phyloP scores from a whole-genome alignment of 805 yeast genomes.

The Lachancea fermentati region DNA sequence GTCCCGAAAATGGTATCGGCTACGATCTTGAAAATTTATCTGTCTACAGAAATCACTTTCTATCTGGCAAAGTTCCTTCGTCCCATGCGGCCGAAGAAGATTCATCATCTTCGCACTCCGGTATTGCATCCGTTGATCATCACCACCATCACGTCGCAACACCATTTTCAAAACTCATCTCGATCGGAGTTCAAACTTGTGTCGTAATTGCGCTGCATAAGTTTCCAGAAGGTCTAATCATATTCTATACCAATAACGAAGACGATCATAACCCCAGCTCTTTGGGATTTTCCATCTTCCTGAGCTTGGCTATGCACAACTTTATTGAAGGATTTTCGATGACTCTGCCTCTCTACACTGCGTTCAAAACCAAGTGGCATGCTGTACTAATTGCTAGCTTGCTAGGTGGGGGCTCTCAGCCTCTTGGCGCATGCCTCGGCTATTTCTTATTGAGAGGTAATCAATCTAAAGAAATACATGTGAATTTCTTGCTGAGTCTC shows the following conservation, averaged over 20 bases:
- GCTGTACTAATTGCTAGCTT: conserved; percentile 63
- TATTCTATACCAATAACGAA: conserved; percentile 69
- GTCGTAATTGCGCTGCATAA: conserved; percentile 85
- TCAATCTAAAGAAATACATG: conserved; percentile 32
- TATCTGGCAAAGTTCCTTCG: conserved; percentile 12
- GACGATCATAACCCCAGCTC: conserved; percentile 36
- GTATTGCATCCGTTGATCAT: conserved; percentile 34
- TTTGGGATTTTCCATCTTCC: conserved; percentile 73
- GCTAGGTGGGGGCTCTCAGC: conserved; percentile 82
- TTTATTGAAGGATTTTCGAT: conserved; percentile 91
- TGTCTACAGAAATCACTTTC: conserved; percentile 28
- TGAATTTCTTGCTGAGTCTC: conserved; percentile 49
- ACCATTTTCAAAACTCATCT: conserved; percentile 68
- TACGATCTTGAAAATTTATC: conserved; percentile 33
- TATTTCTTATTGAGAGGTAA: conserved; percentile 40
- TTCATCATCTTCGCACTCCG: conserved; percentile 23
- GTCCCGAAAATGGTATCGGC: conserved; percentile 33
- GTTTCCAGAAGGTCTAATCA: conserved; percentile 90
- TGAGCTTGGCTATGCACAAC: conserved; percentile 84
- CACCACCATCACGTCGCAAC: conserved; percentile 81
- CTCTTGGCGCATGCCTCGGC: conserved; percentile 80
- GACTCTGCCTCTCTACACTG: conserved; percentile 83
- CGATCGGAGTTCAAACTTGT: conserved; percentile 88
- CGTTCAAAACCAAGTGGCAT: conserved; percentile 52
- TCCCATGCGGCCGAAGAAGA: conserved; percentile 8